Conservation (phyloP, 495 filamentous ascomycete species). For the Penicillium herquei region DNA sequence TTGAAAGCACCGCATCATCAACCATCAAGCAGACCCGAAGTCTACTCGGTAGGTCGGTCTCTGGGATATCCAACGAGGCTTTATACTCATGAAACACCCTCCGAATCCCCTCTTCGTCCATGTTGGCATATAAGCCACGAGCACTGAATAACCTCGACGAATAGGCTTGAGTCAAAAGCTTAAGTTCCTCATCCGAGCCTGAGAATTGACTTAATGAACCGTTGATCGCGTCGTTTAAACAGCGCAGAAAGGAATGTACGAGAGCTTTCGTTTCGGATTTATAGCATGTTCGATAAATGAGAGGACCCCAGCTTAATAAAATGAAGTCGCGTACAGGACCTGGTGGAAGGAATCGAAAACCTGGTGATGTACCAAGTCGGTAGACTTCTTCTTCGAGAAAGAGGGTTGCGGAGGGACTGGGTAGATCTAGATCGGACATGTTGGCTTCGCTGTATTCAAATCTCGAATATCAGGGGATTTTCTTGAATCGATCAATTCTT, state of each 20-base stretch:
- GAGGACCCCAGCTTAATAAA: conserved; percentile 29
- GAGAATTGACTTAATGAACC: conserved; percentile 20
- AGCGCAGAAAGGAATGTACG: conserved; percentile 22
- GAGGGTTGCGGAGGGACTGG: conserved; percentile 11
- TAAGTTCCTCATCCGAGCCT: conserved; percentile 20
- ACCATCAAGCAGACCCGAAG: conserved; percentile 28
- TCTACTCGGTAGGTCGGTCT: conserved; percentile 27
- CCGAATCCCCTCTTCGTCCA: conserved; percentile 19
- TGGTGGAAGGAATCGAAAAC: conserved; percentile 26
- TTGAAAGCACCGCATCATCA: conserved; percentile 21
- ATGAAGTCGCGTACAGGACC: conserved; percentile 29
- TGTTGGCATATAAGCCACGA: conserved; percentile 8
- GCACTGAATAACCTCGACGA: conserved; percentile 26
- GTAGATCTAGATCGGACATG: conserved; percentile 5
- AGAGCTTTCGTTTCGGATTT: conserved; percentile 20
- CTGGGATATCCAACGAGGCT: conserved; percentile 22
- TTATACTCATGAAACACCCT: conserved; percentile 30
- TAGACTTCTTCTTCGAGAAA: conserved; percentile 34
- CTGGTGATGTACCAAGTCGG: conserved; percentile 24
- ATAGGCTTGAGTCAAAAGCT: conserved; percentile 19
- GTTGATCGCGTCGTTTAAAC: conserved; percentile 23
- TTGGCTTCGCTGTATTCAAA: background rate
- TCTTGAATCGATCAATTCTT: background rate
- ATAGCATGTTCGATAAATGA: conserved; percentile 31
- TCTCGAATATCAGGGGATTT: background rate